Conservation (phyloP, 768 basidiomycete species). For the Leccinum sublutescens region DNA sequence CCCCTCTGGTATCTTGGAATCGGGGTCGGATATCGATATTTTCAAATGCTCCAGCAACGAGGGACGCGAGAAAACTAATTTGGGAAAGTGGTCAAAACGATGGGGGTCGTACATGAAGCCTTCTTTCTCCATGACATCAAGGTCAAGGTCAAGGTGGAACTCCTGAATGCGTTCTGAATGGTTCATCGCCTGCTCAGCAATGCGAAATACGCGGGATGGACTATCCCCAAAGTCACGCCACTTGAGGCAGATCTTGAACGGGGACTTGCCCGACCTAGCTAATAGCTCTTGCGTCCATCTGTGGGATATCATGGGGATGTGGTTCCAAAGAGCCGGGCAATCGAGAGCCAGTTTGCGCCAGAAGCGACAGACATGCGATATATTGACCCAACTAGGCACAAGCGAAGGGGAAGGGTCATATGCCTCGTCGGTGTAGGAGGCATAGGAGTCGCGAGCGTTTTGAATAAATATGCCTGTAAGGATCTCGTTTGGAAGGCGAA, state of each 20-base stretch:
- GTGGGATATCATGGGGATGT: neutral
- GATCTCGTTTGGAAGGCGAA: neutral
- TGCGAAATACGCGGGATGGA: no score
- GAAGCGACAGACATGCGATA: neutral
- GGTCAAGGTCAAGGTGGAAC: neutral
- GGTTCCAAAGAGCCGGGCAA: neutral
- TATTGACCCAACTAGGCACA: neutral
- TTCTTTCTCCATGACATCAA: neutral
- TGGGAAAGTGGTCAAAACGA: neutral
- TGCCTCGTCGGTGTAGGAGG: neutral
- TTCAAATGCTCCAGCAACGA: neutral
- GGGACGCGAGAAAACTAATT: neutral
- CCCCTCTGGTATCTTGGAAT: neutral
- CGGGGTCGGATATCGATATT: neutral
- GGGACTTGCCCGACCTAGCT: neutral
- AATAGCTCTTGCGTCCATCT: slow-evolving; percentile 1
- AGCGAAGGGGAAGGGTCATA: neutral
- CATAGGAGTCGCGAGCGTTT: neutral
- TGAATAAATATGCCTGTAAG: neutral
- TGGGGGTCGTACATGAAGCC: neutral
- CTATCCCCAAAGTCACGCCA: neutral
- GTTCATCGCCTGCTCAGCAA: neutral
- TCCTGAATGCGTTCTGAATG: slow-evolving; percentile 4
- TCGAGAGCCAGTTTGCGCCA: neutral
- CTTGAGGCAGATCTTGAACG: neutral